A percentile compares a stretch with the other conserved stretches of the same genome.
Conservation (phyloP, 1,284 basidiomycete species). For the Veloporphyrellus conicus region DNA sequence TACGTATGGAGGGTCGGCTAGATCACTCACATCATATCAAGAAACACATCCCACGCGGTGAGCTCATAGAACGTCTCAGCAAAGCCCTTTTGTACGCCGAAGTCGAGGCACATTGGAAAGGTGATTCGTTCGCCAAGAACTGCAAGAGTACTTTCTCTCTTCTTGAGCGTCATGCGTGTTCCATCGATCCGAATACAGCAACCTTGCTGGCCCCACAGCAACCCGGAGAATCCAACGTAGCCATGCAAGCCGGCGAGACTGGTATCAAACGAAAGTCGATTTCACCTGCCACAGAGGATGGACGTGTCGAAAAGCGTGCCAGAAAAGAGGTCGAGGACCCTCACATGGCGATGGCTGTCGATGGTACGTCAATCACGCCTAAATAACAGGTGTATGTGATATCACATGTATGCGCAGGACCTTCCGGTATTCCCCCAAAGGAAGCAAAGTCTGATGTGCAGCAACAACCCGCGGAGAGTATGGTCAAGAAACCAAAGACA, state of each 20-base stretch:
- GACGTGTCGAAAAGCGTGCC: slow-evolving; percentile 49
- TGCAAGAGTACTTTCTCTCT: slow-evolving; percentile 68
- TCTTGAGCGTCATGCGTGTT: slow-evolving; percentile 67
- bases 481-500: slow-evolving; percentile 37
- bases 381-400: not conserved
- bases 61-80: slow-evolving; percentile 73
- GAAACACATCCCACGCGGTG: slow-evolving; percentile 75
- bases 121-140: slow-evolving; percentile 51
- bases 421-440: slow-evolving; percentile 18
- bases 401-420: slow-evolving; percentile 7
- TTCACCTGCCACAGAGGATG: slow-evolving; percentile 41
- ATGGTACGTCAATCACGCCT: slow-evolving; percentile 21
- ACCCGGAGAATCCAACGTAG: slow-evolving; percentile 15
- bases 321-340: slow-evolving; percentile 42
- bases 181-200: slow-evolving; percentile 39
- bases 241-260: slow-evolving; percentile 14
- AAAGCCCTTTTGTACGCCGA: slow-evolving; percentile 81
- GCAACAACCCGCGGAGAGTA: slow-evolving; percentile 17
- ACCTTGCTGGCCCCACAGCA: slow-evolving; percentile 25
- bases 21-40: slow-evolving; percentile 61
- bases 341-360: slow-evolving; percentile 33
- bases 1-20: slow-evolving; percentile 66
- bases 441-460: slow-evolving; percentile 25
- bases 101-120: slow-evolving; percentile 76
- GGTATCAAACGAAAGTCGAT: slow-evolving; percentile 47